Conservation (phyloP, 2,329 filamentous ascomycete species). For the Coniochaeta sp. region DNA sequence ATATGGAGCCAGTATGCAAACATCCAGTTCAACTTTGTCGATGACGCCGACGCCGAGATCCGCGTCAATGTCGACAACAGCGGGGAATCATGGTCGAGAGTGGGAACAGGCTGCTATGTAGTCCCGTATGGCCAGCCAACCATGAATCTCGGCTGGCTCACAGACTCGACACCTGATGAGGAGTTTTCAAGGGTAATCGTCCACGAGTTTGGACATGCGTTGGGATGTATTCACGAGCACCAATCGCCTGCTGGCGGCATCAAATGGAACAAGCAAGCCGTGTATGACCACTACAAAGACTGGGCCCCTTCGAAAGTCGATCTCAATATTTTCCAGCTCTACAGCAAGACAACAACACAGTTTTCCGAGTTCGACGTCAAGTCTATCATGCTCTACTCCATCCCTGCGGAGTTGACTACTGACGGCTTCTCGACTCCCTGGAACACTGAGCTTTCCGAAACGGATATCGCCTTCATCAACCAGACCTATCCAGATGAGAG, state of each 20-base stretch:
- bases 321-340: slow-evolving; percentile 3
- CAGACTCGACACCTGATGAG: slow-evolving; percentile 9
- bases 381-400: slow-evolving; percentile 16
- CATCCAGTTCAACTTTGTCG: slow-evolving; percentile 8
- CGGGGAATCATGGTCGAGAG: slow-evolving; percentile 5
- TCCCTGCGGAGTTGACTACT: slow-evolving; percentile 9
- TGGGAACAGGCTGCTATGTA: slow-evolving; percentile 6
- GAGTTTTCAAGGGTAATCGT: slow-evolving; percentile 12
- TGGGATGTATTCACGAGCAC: slow-evolving; percentile 20
- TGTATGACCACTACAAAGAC: slow-evolving; percentile 10
- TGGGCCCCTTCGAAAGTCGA: slow-evolving; percentile 4
- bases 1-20: slow-evolving; percentile 10
- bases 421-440: slow-evolving; percentile 5
- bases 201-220: slow-evolving; percentile 21
- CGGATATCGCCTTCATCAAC: slow-evolving; percentile 13
- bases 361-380: slow-evolving; percentile 9
- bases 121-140: slow-evolving; percentile 7
- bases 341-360: not conserved
- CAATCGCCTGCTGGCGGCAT: slow-evolving; percentile 12
- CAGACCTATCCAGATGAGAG: slow-evolving; percentile 7
- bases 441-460: slow-evolving; percentile 11
- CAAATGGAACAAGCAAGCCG: slow-evolving; percentile 14
- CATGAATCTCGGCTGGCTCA: slow-evolving; percentile 18
- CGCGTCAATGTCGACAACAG: slow-evolving; percentile 6
- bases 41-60: slow-evolving; percentile 8